These are phyloP conservation scores for Dendrobium catenatum DNA, from an alignment of 106 monocot genomes.

Conservation along the genomic window DNA sequence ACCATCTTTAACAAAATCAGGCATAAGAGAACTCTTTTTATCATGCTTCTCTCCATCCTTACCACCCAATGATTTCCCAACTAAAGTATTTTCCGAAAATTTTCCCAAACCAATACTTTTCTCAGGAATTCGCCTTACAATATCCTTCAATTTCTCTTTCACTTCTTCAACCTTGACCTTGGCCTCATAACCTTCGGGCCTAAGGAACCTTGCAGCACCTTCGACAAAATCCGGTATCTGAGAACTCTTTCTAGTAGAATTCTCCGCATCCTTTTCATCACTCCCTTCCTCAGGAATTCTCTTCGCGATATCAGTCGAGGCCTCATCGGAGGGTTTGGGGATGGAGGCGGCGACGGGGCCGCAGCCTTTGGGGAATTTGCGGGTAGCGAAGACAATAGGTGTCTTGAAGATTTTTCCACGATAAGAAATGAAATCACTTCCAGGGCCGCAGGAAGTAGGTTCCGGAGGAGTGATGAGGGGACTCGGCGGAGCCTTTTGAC, in stretches of 20 bases:
- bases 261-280: background rate
- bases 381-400: background rate
- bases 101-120: background rate
- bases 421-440: background rate
- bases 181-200: background rate
- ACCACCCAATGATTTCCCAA: background rate
- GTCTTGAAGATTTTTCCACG: background rate
- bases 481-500: background rate
- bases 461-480: background rate
- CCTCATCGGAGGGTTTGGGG: constrained; percentile 3
- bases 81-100: background rate
- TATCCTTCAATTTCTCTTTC: background rate
- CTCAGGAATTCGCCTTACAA: background rate
- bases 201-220: background rate
- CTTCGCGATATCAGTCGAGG: background rate
- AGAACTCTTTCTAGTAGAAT: background rate
- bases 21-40: background rate
- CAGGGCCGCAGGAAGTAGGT: background rate
- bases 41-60: background rate
- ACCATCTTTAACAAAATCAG: too few relatives aligned
- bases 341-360: background rate
- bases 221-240: background rate
- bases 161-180: background rate
- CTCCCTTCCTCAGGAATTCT: background rate
- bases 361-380: constrained; percentile 7